These are phyloP conservation scores for Annulohypoxylon bovei DNA, from an alignment of 495 filamentous ascomycete genomes.

Conservation along the genomic window DNA sequence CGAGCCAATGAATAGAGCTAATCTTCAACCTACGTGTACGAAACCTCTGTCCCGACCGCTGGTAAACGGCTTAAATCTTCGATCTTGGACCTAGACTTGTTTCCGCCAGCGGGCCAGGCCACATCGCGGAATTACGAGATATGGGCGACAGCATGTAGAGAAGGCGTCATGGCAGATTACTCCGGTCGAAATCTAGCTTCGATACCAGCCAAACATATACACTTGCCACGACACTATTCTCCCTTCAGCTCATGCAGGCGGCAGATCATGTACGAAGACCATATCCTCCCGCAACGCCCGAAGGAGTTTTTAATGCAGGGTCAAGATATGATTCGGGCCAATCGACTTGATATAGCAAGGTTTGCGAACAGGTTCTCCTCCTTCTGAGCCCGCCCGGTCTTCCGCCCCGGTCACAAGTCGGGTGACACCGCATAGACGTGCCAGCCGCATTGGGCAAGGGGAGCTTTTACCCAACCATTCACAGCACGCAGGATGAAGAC, in stretches of 20 bases:
- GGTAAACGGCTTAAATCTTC: neutral
- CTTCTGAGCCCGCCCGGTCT: neutral
- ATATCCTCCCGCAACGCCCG: neutral
- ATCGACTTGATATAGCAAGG: conserved; percentile 3
- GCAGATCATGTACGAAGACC: conserved; percentile 17
- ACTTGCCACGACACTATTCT: conserved; percentile 9
- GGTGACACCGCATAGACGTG: conserved; percentile 29
- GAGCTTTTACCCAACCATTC: conserved; percentile 12
- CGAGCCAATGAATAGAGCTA: neutral
- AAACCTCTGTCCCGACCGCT: neutral
- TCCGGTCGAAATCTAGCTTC: neutral
- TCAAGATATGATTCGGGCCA: conserved; percentile 1
- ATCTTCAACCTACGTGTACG: neutral
- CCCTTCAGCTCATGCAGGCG: conserved; percentile 14
- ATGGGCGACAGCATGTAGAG: neutral
- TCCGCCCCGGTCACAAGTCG: conserved; percentile 22
- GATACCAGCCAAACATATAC: neutral
- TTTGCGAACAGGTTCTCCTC: conserved; percentile 4
- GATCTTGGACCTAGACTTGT: neutral
- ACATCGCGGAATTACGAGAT: neutral
- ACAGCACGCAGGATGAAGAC: neutral
- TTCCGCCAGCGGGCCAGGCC: neutral
- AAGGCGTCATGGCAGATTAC: neutral
- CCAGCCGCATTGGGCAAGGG: conserved; percentile 25
- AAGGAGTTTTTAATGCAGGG: neutral